Conservation (phyloP, 2,329 filamentous ascomycete genomes). For the Cladosporium cucumerinum region DNA sequence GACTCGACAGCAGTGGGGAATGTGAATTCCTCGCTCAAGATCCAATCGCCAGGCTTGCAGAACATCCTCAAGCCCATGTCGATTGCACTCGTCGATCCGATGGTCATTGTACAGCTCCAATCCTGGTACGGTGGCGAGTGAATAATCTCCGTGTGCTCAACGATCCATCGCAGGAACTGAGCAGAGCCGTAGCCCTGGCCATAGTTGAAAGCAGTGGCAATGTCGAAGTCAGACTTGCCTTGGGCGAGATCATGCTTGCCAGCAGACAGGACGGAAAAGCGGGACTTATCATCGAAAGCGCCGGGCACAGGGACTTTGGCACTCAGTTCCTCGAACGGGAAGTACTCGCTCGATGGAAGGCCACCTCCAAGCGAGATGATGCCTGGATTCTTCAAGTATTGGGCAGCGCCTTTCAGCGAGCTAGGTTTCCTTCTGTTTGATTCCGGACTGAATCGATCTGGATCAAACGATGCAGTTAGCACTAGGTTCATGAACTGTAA, state of each 20-base stretch:
- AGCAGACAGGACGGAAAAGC: slow-evolving; percentile 51
- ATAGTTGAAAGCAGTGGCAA: slow-evolving; percentile 90
- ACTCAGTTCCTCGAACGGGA: slow-evolving; percentile 78
- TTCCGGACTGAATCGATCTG: slow-evolving; percentile 42
- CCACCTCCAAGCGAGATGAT: slow-evolving; percentile 92
- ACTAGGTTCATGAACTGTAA: background rate
- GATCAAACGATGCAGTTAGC: background rate
- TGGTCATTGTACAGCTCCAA: slow-evolving; percentile 79
- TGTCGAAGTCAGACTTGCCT: slow-evolving; percentile 64
- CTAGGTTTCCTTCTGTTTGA: slow-evolving; percentile 53
- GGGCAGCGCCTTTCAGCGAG: slow-evolving; percentile 79
- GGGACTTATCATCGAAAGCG: slow-evolving; percentile 28
- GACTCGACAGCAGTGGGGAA: slow-evolving; percentile 75
- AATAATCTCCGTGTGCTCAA: slow-evolving; percentile 92
- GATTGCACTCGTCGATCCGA: slow-evolving; percentile 81
- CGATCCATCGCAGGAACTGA: slow-evolving; percentile 84
- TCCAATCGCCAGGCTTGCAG: slow-evolving; percentile 67
- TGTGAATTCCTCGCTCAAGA: slow-evolving; percentile 87
- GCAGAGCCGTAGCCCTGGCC: slow-evolving; percentile 81
- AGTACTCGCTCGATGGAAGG: slow-evolving; percentile 82
- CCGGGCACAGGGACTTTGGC: slow-evolving; percentile 70
- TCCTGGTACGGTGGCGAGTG: slow-evolving; percentile 84
- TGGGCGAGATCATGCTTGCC: slow-evolving; percentile 80
- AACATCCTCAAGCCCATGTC: slow-evolving; percentile 84
- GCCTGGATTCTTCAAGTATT: slow-evolving; percentile 73